phyloP scores from a whole-genome alignment of 805 yeast species.

The Gaillardinia entomophila region DNA sequence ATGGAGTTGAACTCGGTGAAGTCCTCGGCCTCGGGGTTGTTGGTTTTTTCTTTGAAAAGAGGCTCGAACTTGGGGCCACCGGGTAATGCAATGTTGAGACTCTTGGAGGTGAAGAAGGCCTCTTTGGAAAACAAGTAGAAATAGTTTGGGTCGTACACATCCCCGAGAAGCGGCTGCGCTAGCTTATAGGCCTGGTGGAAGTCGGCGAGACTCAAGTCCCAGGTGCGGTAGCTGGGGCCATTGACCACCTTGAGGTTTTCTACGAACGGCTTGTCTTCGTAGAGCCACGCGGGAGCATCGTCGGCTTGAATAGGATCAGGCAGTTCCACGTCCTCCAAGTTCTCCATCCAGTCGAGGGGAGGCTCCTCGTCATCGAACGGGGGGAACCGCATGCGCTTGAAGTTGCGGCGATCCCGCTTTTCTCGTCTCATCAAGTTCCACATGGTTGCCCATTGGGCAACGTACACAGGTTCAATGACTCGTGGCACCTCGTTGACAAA shows the following conservation, averaged over 20 bases:
- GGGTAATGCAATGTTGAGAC: conserved; percentile 79
- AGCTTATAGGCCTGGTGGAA: conserved; percentile 64
- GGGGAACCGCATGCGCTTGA: conserved; percentile 89
- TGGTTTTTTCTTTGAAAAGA: conserved; percentile 53
- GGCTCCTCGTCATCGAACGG: conserved; percentile 98
- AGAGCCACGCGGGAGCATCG: conserved; percentile 60
- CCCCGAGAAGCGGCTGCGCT: conserved; percentile 66
- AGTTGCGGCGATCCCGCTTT: conserved; percentile 83
- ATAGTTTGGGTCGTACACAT: conserved; percentile 52
- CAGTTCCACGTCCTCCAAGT: conserved; percentile 66
- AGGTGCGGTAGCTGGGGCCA: conserved; percentile 71
- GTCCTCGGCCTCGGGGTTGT: conserved; percentile 62
- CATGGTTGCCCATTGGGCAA: conserved; percentile 92
- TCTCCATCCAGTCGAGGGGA: conserved; percentile 77
- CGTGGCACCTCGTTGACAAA: conserved; percentile 90
- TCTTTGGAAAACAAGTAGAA: conserved; percentile 70
- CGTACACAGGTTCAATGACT: conserved; percentile 86
- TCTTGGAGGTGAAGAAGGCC: conserved; percentile 86
- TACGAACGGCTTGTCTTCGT: conserved; percentile 66
- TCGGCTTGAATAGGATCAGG: conserved; percentile 66
- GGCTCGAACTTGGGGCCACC: conserved; percentile 98
- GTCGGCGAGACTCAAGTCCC: conserved; percentile 58
- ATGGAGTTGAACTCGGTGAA: conserved; percentile 86
- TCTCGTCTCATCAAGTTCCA: conserved; percentile 94
- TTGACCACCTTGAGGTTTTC: conserved; percentile 53